phyloP scores from a whole-genome alignment of 148 eudicot species.

The Polygonum maritimum region DNA sequence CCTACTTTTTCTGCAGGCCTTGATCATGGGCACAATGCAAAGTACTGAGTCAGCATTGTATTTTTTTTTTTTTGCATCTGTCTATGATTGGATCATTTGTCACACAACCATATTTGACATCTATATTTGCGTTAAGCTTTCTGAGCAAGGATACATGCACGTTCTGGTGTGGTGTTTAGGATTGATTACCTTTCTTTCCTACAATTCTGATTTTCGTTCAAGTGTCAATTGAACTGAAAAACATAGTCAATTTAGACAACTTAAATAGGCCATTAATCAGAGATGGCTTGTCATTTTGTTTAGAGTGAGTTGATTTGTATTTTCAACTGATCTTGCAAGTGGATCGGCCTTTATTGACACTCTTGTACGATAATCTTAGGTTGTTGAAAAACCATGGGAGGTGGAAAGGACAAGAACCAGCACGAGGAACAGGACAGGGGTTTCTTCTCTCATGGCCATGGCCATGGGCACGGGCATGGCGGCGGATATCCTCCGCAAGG shows the following conservation, averaged over 20 bases:
- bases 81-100: background rate
- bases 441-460: constrained; percentile 31
- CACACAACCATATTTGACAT: background rate
- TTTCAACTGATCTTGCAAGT: too few species aligned
- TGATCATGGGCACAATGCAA: background rate
- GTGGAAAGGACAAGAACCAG: constrained; percentile 43
- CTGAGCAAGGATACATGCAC: background rate
- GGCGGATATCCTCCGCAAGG: constrained; percentile 27
- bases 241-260: background rate
- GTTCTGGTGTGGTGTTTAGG: background rate
- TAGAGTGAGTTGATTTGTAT: background rate
- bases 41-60: too few species aligned
- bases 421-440: constrained; percentile 57
- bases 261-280: background rate
- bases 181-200: background rate
- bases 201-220: background rate
- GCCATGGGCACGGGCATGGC: constrained; percentile 17
- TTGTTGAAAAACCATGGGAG: constrained; percentile 42
- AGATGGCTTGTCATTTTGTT: background rate
- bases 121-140: background rate
- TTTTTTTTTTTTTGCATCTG: too few species aligned
- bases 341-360: background rate
- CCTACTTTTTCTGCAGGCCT: background rate
- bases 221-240: background rate
- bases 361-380: constrained; percentile 4